Evolutionary conservation across 352 stramenopile species (phyloP), one percentile per base, ranked within the genome.

Genomic region (Pythium apleroticum): DNA sequence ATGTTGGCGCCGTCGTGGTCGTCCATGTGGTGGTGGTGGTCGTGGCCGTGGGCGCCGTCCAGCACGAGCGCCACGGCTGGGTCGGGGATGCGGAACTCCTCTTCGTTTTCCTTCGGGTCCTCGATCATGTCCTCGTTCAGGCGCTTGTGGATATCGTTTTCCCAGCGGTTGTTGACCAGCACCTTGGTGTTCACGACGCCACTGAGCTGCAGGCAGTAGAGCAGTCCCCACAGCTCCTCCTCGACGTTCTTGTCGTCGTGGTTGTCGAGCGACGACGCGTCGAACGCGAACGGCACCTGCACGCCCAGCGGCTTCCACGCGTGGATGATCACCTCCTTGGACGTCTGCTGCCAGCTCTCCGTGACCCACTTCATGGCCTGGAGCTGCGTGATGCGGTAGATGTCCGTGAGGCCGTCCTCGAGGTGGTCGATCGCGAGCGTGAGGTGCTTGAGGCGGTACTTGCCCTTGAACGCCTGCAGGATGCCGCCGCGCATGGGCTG

Each of bases 81-180:
- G n/a, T 94, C 80, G 5, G 81, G 83, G 41, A 90, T 78, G 7
- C 80, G 81, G 65, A 93, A 95, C 72, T 95, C 86, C 2, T 90
- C 83, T 20, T 93, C 78, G 57, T 90, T 89, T 67, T 90, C 81
- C 67, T 88, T 76, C 6, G 85, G 86, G 54, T 93, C 80, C 60
- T 93, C 83, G 48, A 95, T 93, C 73, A 93, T 93, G 65, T 95
- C 86, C 66, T 93, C 86, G 48, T 95, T 93, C 8, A 95, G 72
- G 12, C 86, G 86, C 72, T 95, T 95, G 77, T 95, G 86, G 30
- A 95, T 91, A 54, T 95, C 86, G 52, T 92, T 95, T 68, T 95
- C 86, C 83, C 86, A 93, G 19, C 86, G 86, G 30, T 86, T 93
- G 79, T 95, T 95, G 48, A 95, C 83, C 15, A 95, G 71, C 60